Conservation (phyloP, 495 filamentous ascomycete species). For the Daldinia grandis region DNA sequence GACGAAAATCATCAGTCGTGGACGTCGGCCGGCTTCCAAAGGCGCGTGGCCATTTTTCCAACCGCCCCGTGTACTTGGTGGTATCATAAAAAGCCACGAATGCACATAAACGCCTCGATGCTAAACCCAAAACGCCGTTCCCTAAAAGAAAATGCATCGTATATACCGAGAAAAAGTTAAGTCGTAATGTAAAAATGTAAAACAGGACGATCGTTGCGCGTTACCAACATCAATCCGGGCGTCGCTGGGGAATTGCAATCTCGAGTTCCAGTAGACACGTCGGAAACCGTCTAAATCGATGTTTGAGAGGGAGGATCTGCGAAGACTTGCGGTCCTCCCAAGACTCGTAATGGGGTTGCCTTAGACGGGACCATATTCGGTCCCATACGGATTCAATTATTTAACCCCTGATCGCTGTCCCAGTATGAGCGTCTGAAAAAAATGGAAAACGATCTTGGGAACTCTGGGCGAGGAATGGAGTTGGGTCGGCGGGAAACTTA, state of each 20-base stretch:
- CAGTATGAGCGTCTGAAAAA: constrained; percentile 50
- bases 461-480: constrained; percentile 47
- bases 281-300: background rate
- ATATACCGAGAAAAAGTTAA: constrained; percentile 20
- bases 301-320: background rate
- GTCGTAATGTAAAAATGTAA: constrained; percentile 13
- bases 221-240: constrained; percentile 6
- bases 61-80: constrained; percentile 41
- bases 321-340: background rate
- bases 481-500: constrained; percentile 38
- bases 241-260: background rate
- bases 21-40: constrained; percentile 5
- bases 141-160: constrained; percentile 22
- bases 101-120: constrained; percentile 41
- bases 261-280: background rate
- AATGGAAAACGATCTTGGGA: constrained; percentile 53
- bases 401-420: constrained; percentile 50
- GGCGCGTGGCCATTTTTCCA: constrained; percentile 15
- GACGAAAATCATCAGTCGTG: constrained; percentile 7
- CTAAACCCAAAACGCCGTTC: constrained; percentile 36
- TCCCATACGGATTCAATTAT: background rate
- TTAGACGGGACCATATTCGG: background rate
- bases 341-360: background rate
- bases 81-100: constrained; percentile 38
- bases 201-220: background rate